phyloP scores from a whole-genome alignment of 2,329 filamentous ascomycete genomes.

The Malbranchea cinnamomea region DNA sequence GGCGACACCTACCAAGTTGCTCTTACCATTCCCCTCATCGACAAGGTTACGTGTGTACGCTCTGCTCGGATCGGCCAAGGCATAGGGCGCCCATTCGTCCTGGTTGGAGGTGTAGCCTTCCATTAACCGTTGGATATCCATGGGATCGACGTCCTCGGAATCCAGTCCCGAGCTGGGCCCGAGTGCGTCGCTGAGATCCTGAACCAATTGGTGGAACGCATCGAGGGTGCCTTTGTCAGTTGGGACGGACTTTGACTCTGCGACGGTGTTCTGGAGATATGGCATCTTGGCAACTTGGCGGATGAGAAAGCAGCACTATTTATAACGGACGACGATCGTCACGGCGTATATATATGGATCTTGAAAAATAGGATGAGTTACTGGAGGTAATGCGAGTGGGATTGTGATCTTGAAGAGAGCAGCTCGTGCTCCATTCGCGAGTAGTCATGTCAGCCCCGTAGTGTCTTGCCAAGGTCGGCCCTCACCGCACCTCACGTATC shows the following conservation, averaged over 20 bases:
- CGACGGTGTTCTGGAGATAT: constrained; percentile 15
- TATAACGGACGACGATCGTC: too few relatives aligned
- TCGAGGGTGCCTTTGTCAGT: constrained; percentile 11
- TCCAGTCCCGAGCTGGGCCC: constrained; percentile 70
- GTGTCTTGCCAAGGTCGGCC: too few relatives aligned
- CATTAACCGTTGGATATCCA: constrained; percentile 59
- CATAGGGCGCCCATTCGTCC: constrained; percentile 59
- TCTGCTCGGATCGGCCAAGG: constrained; percentile 52
- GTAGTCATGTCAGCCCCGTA: too few relatives aligned
- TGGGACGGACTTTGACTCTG: constrained; percentile 7
- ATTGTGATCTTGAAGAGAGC: too few relatives aligned
- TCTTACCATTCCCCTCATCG: constrained; percentile 74
- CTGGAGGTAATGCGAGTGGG: too few relatives aligned
- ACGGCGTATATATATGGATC: too few relatives aligned
- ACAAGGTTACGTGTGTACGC: constrained; percentile 81
- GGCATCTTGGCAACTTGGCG: too few relatives aligned
- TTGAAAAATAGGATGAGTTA: too few relatives aligned
- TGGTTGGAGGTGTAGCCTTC: constrained; percentile 53
- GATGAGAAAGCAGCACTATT: too few relatives aligned
- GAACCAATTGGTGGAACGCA: constrained; percentile 54
- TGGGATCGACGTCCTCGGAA: constrained; percentile 65
- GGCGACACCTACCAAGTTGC: constrained; percentile 47
- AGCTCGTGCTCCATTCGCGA: too few relatives aligned
- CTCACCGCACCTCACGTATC: too few relatives aligned
- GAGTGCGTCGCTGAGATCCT: constrained; percentile 56